A percentile compares a stretch with the other conserved stretches of the same genome.
These are phyloP conservation scores for Claviceps cyperi DNA, from an alignment of 2,329 filamentous ascomycete species.

Conservation along the genomic window DNA sequence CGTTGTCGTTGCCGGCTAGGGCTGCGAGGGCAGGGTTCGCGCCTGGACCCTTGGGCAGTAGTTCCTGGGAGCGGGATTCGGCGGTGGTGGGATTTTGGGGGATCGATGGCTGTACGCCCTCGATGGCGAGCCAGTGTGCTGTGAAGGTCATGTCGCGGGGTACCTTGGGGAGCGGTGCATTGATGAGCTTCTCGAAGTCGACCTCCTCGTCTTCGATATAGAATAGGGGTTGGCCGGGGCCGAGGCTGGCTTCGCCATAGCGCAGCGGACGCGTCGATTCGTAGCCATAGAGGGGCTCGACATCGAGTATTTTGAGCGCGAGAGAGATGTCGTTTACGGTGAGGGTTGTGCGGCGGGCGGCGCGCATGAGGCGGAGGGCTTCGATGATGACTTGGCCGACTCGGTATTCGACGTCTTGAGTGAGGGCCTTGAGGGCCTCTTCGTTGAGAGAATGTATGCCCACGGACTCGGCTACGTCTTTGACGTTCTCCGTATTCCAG, in stretches of 20 bases:
- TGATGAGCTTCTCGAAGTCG: constrained; percentile 97
- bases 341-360: constrained; percentile 70
- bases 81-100: constrained; percentile 86
- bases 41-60: constrained; percentile 78
- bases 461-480: constrained; percentile 90
- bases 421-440: constrained; percentile 74
- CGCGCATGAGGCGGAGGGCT: constrained; percentile 90
- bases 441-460: constrained; percentile 71
- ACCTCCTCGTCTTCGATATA: constrained; percentile 98
- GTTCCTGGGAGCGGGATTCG: constrained; percentile 70
- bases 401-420: constrained; percentile 90
- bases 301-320: constrained; percentile 72
- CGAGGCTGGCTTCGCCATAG: constrained; percentile 87
- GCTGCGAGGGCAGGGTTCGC: constrained; percentile 71
- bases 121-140: constrained; percentile 96
- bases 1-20: constrained; percentile 71
- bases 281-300: constrained; percentile 93
- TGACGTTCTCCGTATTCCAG: constrained; percentile 94
- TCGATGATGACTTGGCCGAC: constrained; percentile 88
- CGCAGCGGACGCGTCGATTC: constrained; percentile 78
- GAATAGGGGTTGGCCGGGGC: constrained; percentile 85
- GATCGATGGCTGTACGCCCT: constrained; percentile 92
- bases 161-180: constrained; percentile 86
- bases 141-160: constrained; percentile 75
- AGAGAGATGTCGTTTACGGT: constrained; percentile 82